Conservation (phyloP, 1,284 basidiomycete species). For the Schizopora paradoxa region DNA sequence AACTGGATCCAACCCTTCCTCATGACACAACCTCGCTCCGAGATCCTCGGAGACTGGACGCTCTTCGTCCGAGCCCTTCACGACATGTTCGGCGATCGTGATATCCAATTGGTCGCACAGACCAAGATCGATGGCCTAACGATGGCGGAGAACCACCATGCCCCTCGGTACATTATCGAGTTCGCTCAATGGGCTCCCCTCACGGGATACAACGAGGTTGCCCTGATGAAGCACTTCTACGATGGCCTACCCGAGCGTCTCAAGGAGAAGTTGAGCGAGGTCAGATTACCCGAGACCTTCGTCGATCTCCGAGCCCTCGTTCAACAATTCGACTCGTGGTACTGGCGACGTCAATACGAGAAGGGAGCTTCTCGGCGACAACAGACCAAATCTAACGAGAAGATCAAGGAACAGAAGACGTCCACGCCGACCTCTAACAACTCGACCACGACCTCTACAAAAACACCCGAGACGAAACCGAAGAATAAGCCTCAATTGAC, state of each 20-base stretch:
- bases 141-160: neutral
- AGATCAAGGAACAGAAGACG: too few relatives aligned
- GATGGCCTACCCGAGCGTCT: neutral
- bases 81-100: neutral
- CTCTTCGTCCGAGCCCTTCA: neutral
- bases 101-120: neutral
- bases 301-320: too few relatives aligned
- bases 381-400: too few relatives aligned
- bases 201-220: neutral
- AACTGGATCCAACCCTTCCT: neutral
- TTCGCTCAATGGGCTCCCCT: neutral
- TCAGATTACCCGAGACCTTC: neutral
- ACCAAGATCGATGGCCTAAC: neutral
- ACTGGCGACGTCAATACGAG: too few relatives aligned
- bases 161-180: neutral
- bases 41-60: neutral
- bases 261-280: neutral
- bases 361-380: too few relatives aligned
- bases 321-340: too few relatives aligned
- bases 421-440: too few relatives aligned
- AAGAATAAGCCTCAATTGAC: too few relatives aligned
- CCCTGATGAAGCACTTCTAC: neutral
- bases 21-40: neutral
- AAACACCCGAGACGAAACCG: too few relatives aligned
- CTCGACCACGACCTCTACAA: too few relatives aligned